These are phyloP conservation scores for Fusarium decemcellulare DNA, from an alignment of 2,329 filamentous ascomycete genomes.

Conservation along the genomic window DNA sequence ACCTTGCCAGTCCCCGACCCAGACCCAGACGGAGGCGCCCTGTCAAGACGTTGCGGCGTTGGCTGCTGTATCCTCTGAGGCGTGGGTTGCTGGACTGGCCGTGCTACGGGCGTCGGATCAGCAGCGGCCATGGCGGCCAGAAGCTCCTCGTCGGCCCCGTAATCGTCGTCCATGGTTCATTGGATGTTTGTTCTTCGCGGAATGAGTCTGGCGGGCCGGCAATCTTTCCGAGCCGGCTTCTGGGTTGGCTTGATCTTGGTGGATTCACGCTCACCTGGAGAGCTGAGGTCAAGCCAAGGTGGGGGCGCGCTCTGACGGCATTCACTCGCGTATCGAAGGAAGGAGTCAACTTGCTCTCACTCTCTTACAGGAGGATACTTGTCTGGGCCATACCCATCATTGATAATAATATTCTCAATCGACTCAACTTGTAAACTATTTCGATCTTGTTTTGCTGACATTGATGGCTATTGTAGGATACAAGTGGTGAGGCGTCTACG, in stretches of 20 bases:
- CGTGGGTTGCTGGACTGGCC: constrained; percentile 55
- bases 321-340: no score
- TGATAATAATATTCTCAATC: no score
- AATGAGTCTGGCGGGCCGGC: neutral
- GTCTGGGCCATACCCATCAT: no score
- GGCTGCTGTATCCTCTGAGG: constrained; percentile 62
- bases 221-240: neutral
- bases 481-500: no score
- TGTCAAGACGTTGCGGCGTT: constrained; percentile 70
- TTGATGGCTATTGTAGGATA: no score
- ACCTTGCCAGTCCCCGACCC: constrained; percentile 67
- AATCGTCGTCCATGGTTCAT: constrained; percentile 66
- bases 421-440: no score
- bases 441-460: no score
- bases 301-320: constrained; percentile 26
- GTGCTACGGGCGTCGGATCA: constrained; percentile 50
- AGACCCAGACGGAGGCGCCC: constrained; percentile 59
- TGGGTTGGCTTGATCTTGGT: constrained; percentile 2
- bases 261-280: constrained; percentile 31
- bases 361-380: no score
- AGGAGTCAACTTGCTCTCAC: no score
- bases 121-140: constrained; percentile 69
- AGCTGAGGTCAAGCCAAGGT: constrained; percentile 21
- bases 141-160: constrained; percentile 70
- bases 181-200: neutral